phyloP scores from a whole-genome alignment of 768 basidiomycete species.

The Neoboletus brunneissimus region DNA sequence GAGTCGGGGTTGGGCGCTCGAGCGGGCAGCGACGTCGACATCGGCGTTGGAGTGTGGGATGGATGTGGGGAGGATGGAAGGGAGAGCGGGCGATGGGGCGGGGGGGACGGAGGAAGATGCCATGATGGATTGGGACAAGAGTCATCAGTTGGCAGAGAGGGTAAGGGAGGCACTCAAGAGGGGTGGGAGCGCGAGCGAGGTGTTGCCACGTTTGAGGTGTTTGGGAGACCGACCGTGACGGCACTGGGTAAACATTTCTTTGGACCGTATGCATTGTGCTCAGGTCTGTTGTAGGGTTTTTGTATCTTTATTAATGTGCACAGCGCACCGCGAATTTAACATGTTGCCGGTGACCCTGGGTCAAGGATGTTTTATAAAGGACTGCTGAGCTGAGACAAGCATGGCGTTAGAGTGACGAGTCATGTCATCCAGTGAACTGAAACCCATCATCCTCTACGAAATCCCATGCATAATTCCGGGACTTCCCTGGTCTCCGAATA shows the following conservation, averaged over 20 bases:
- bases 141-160: conserved; percentile 18
- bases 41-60: not conserved
- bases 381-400: not conserved
- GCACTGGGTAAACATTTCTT: too few species aligned
- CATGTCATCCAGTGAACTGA: conserved; percentile 10
- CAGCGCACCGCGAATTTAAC: not conserved
- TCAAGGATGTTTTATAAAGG: too few species aligned
- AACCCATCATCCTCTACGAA: conserved; percentile 36
- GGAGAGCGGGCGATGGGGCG: not conserved
- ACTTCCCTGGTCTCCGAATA: conserved; percentile 37
- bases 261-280: not conserved
- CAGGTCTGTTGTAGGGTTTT: not conserved
- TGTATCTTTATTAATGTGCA: not conserved
- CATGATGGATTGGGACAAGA: conserved; percentile 29
- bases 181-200: conserved; percentile 19
- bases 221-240: conserved; percentile 6
- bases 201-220: conserved; percentile 29
- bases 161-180: conserved; percentile 22
- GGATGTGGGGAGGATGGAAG: not conserved
- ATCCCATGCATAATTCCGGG: conserved; percentile 29
- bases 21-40: not conserved
- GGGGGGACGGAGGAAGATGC: conserved; percentile 6
- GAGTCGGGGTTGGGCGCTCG: conserved; percentile 3
- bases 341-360: not conserved
- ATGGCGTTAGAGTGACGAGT: too few species aligned